These are phyloP conservation scores for Syzygium aqueum DNA, from an alignment of 345 rosid species.

Conservation along the genomic window DNA sequence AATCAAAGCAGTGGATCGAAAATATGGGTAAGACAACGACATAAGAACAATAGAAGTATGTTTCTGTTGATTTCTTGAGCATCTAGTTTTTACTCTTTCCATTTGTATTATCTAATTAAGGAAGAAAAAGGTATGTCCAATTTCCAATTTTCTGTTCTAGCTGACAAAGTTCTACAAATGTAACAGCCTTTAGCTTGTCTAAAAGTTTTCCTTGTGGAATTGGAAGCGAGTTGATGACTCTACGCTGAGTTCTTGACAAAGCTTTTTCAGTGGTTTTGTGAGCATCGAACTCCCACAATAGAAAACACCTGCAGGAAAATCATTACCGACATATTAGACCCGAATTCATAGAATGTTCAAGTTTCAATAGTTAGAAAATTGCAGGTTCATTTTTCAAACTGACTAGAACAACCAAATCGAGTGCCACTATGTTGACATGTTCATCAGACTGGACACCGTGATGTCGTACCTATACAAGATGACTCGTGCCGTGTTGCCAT, in stretches of 20 bases:
- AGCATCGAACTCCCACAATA: conserved; percentile 80
- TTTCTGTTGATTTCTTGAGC: neutral
- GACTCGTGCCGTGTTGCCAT: conserved; percentile 47
- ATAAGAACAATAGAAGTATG: neutral
- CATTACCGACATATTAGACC: neutral
- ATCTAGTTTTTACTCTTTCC: neutral
- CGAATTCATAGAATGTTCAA: neutral
- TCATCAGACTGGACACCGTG: neutral
- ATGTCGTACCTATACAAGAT: conserved; percentile 50
- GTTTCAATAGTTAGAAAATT: neutral
- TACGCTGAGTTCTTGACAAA: conserved; percentile 66
- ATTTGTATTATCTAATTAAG: neutral
- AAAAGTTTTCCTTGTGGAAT: conserved; percentile 90
- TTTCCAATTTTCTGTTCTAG: neutral
- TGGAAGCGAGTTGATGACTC: conserved; percentile 66
- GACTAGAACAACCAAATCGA: neutral
- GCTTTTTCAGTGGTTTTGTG: conserved; percentile 41
- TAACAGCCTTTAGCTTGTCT: neutral
- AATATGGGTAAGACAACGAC: neutral
- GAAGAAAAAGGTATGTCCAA: neutral
- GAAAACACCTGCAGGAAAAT: conserved; percentile 63
- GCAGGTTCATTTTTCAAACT: neutral
- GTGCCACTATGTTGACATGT: neutral
- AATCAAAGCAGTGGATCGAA: neutral
- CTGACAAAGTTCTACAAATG: neutral